These are phyloP conservation scores for Blastomyces gilchristii DNA, from an alignment of 2,329 filamentous ascomycete species.

Conservation along the genomic window DNA sequence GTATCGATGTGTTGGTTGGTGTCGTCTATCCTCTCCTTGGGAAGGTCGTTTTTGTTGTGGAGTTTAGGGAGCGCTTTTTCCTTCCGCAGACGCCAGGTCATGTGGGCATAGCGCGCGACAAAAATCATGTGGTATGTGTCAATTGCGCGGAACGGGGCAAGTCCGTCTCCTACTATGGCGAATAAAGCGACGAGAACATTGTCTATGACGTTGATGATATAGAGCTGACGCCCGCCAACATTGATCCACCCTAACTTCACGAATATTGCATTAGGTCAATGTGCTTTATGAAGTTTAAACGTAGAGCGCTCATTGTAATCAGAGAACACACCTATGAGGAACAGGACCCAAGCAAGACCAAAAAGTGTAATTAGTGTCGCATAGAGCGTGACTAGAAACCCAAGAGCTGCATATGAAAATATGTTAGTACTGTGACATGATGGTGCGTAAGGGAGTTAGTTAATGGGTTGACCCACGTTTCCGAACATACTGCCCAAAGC, in stretches of 20 bases:
- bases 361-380: conserved; percentile 74
- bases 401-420: conserved; percentile 46
- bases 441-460: neutral
- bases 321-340: conserved; percentile 56
- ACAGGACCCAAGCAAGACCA: conserved; percentile 80
- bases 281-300: neutral
- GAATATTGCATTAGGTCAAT: neutral
- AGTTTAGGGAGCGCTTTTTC: conserved; percentile 53
- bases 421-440: neutral
- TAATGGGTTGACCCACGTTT: conserved; percentile 44
- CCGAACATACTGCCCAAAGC: conserved; percentile 68
- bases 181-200: conserved; percentile 62
- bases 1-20: conserved; percentile 38
- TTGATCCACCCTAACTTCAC: conserved; percentile 58
- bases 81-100: conserved; percentile 56
- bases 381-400: conserved; percentile 75
- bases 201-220: conserved; percentile 60
- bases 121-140: conserved; percentile 85
- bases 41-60: conserved; percentile 60
- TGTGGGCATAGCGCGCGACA: conserved; percentile 60
- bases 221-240: conserved; percentile 60
- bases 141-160: conserved; percentile 63
- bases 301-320: neutral
- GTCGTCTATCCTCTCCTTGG: conserved; percentile 31
- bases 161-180: conserved; percentile 58